Evolutionary conservation across 2,329 filamentous ascomycete genomes (phyloP).

Genomic region (Colletotrichum karsti): DNA sequence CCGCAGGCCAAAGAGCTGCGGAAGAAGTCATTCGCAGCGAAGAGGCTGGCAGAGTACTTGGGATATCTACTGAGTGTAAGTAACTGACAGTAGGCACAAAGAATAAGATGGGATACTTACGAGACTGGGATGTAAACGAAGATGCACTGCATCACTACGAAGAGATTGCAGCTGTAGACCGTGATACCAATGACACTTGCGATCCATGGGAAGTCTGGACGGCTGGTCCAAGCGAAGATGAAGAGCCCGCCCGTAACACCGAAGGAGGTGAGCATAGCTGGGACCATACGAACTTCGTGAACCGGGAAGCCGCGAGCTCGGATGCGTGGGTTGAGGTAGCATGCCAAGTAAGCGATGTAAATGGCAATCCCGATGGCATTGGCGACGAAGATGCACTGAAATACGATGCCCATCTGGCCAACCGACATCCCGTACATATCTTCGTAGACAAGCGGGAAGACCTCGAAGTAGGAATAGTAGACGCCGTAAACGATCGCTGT

Average conservation of each 20-base stretch:
- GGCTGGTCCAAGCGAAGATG: constrained; percentile 46
- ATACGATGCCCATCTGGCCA: constrained; percentile 49
- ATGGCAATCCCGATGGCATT: constrained; percentile 43
- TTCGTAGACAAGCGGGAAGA: constrained; percentile 55
- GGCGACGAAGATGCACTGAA: constrained; percentile 49
- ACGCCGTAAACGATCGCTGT: constrained; percentile 50
- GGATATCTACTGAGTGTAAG: too few species aligned
- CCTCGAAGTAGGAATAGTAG: constrained; percentile 58
- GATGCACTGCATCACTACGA: constrained; percentile 37
- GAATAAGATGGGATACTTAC: too few species aligned
- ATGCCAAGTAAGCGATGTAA: constrained; percentile 45
- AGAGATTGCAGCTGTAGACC: constrained; percentile 41
- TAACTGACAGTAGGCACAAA: too few species aligned
- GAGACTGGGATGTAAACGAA: constrained; percentile 44
- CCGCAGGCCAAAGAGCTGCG: too few species aligned
- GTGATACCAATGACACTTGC: constrained; percentile 48
- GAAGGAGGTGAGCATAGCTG: constrained; percentile 45
- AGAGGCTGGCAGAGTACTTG: too few species aligned
- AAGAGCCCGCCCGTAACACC: constrained; percentile 47
- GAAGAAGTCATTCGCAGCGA: too few species aligned
- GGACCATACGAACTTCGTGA: constrained; percentile 34
- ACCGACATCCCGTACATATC: constrained; percentile 53
- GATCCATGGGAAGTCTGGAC: constrained; percentile 35
- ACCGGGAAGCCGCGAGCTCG: background rate
- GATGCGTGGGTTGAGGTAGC: constrained; percentile 27